phyloP scores from a whole-genome alignment of 768 basidiomycete genomes.

The Tricholoma terreum region DNA sequence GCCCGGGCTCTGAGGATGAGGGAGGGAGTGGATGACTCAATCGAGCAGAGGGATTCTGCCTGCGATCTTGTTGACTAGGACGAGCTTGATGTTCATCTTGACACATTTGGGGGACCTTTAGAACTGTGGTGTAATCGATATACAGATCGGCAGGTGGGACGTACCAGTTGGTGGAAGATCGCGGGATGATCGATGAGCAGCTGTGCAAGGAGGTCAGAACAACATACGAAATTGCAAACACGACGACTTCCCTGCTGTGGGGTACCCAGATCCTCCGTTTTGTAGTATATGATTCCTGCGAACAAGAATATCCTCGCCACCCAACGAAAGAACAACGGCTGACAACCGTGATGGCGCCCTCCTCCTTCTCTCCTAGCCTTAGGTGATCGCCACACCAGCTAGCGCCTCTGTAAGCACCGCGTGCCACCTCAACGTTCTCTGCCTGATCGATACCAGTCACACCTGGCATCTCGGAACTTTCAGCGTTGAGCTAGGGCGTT shows the following conservation, averaged over 20 bases:
- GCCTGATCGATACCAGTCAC: constrained; percentile 59
- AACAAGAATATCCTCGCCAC: too few species aligned
- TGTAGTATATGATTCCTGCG: constrained; percentile 75
- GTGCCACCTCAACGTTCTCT: constrained; percentile 74
- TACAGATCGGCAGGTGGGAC: background rate
- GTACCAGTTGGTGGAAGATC: constrained; percentile 71
- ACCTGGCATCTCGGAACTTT: constrained; percentile 49
- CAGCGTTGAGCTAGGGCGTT: constrained; percentile 23
- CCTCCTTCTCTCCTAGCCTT: constrained; percentile 67
- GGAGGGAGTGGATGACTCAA: constrained; percentile 21
- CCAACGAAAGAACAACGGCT: constrained; percentile 91
- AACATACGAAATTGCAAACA: too few species aligned
- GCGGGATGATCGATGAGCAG: constrained; percentile 80
- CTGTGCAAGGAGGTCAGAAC: constrained; percentile 29
- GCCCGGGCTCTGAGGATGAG: constrained; percentile 16
- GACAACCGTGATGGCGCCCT: constrained; percentile 78
- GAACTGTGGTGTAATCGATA: constrained; percentile 33
- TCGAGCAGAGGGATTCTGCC: constrained; percentile 20
- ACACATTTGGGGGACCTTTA: constrained; percentile 62
- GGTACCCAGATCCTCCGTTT: constrained; percentile 69
- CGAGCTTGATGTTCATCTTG: constrained; percentile 56
- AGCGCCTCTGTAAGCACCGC: constrained; percentile 77
- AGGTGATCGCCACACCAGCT: constrained; percentile 67
- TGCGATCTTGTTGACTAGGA: constrained; percentile 58
- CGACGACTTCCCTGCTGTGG: too few species aligned